Evolutionary conservation across 179 eudicot species (phyloP).

Genomic region (Amaranthus tricolor): DNA sequence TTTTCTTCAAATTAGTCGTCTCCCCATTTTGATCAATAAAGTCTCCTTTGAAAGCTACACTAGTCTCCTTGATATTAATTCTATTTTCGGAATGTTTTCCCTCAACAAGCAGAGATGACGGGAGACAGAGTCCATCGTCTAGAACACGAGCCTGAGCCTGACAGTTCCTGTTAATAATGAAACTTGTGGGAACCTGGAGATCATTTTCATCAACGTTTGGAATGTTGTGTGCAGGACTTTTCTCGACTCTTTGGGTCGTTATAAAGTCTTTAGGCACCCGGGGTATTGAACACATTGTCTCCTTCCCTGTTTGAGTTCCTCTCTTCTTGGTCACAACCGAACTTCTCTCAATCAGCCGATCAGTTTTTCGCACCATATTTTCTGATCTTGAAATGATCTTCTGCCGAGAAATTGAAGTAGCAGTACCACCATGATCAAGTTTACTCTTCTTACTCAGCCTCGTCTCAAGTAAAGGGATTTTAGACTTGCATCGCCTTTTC

Average conservation of each 20-base stretch:
- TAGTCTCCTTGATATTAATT: conserved; percentile 12
- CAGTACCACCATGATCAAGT: conserved; percentile 17
- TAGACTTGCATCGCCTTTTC: conserved; percentile 26
- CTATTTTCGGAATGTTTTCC: conserved; percentile 6
- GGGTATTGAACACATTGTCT: conserved; percentile 10
- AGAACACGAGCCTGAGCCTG: neutral
- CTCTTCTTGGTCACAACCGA: conserved; percentile 23
- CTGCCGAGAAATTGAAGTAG: no score
- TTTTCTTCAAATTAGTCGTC: no score
- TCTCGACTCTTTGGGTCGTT: neutral
- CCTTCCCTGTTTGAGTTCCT: conserved; percentile 10
- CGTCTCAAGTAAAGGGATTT: conserved; percentile 25
- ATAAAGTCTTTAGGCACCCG: neutral
- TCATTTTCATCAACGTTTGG: conserved; percentile 15
- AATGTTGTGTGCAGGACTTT: conserved; percentile 10
- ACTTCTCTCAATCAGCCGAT: conserved; percentile 23
- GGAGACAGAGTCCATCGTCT: conserved; percentile 13
- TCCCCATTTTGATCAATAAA: neutral
- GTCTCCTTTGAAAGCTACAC: neutral
- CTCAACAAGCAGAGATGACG: conserved; percentile 12
- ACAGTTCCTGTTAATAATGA: conserved; percentile 8
- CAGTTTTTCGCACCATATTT: conserved; percentile 11
- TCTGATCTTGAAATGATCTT: conserved; percentile 2
- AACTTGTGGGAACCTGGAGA: conserved; percentile 12
- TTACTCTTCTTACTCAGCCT: conserved; percentile 25